A percentile compares a stretch with the other conserved stretches of the same genome.
Conservation (phyloP, 139 green algal species). For the Astrephomene gubernaculifera region DNA sequence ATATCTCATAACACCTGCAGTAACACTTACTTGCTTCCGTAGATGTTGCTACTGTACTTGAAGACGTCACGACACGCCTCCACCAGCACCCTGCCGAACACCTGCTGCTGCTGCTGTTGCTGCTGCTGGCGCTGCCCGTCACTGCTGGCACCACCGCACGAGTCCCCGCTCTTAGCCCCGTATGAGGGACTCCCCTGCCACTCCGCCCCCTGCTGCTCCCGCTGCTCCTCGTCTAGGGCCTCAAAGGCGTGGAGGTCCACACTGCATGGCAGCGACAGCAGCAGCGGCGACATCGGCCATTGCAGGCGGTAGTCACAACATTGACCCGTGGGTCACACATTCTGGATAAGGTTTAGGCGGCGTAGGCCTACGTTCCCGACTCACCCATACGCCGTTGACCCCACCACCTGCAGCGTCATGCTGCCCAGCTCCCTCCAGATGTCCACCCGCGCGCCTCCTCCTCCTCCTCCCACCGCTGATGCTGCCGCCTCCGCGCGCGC, state of each 20-base stretch:
- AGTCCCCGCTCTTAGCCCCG: too few species aligned
- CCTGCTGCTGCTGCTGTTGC: background rate
- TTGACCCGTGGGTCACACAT: background rate
- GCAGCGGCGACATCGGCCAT: background rate
- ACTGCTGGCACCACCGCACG: too few species aligned
- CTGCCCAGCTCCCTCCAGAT: slow-evolving; percentile 40
- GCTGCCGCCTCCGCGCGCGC: background rate
- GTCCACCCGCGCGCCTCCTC: slow-evolving; percentile 11
- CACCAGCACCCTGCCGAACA: slow-evolving; percentile 18
- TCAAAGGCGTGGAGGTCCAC: slow-evolving; percentile 26
- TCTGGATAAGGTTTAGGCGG: background rate
- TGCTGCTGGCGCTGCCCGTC: background rate
- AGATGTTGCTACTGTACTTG: background rate
- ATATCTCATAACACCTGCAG: too few species aligned
- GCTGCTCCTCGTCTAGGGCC: too few species aligned
- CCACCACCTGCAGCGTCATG: slow-evolving; percentile 51
- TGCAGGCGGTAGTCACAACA: background rate
- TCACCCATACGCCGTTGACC: slow-evolving; percentile 45
- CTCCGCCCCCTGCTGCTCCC: background rate
- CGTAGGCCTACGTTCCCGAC: background rate
- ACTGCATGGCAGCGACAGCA: background rate
- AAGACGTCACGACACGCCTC: slow-evolving; percentile 38
- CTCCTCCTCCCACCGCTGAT: background rate
- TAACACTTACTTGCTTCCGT: slow-evolving; percentile 24
- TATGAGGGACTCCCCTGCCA: too few species aligned